Evolutionary conservation across 75 land plant species (phyloP), one percentile per base, ranked within the genome.

Genomic region (Cunninghamia lanceolata): DNA sequence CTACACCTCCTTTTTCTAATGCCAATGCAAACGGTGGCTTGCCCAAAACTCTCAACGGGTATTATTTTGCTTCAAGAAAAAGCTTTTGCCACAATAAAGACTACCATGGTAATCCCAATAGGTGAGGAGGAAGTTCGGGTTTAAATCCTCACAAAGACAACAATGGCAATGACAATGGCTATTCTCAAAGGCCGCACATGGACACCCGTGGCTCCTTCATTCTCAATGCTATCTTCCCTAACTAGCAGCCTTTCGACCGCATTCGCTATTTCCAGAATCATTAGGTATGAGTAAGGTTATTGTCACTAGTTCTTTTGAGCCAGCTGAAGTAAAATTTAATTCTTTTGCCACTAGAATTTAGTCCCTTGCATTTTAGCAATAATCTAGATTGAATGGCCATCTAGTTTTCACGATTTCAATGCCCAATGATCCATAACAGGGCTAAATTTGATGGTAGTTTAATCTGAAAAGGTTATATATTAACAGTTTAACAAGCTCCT

Each of bases 221-320:
- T 15, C 90, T 89, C 32, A 93, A 93, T 10, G 87, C 91, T 8
- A 90, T 93, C 52, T 91, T 91, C 89, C 75, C 87, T 7, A 28
- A 80, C 1, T 94, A 93, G 94, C 90, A 89, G 76, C 96, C 96
- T 16, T 94, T 94, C 77, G 94, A 94, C n/a, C 91, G 96, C 59
- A 90, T 94, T 36, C 85, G 84, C 34, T 84, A 87, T 32, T 84
- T 94, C 40, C 90, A 87, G 39, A 87, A 86, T 16, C 89, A 94
- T 40, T 94, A 94, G 93, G 94, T 93, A 46, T 56, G 40, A 30
- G 34, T 75, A 40, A 52, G 42, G 30, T 83, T 76, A 39, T 63
- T 5, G 5, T 50, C 32, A 82, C 45, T 45, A 50, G 0, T 2
- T 87, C 6, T 85, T 45, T 50, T 53, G 21, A 4, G 14, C 35